These are phyloP conservation scores for Aureobasidium zeae DNA, from an alignment of 2,329 filamentous ascomycete genomes.

Conservation along the genomic window DNA sequence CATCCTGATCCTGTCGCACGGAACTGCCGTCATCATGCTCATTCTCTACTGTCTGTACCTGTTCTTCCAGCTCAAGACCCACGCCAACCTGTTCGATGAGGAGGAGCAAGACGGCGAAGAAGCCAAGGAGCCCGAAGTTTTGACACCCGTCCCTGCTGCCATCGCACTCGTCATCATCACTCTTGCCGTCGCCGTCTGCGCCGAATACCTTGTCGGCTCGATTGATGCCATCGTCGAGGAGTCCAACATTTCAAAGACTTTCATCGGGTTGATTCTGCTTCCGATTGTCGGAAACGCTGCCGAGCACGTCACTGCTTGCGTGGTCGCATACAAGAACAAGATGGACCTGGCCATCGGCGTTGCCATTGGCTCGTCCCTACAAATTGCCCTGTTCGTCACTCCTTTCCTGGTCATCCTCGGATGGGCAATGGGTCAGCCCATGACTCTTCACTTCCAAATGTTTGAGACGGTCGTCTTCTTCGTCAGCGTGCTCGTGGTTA, in stretches of 20 bases:
- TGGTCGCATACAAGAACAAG: conserved; percentile 56
- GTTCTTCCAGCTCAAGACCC: conserved; percentile 46
- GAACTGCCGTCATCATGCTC: conserved; percentile 46
- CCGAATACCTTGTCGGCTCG: conserved; percentile 46
- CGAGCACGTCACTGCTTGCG: conserved; percentile 55
- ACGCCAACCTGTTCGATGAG: conserved; percentile 39
- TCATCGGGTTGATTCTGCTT: conserved; percentile 48
- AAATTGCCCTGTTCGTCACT: conserved; percentile 51
- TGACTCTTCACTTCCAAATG: conserved; percentile 71
- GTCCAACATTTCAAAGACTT: conserved; percentile 45
- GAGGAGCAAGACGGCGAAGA: conserved; percentile 26
- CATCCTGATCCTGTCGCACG: conserved; percentile 43
- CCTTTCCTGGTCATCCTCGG: conserved; percentile 49
- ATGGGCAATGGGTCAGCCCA: conserved; percentile 44
- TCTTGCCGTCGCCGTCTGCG: conserved; percentile 42
- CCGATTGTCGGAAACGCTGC: conserved; percentile 57
- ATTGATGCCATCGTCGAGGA: conserved; percentile 46
- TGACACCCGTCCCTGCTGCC: conserved; percentile 37
- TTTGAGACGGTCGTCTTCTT: conserved; percentile 87
- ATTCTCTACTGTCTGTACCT: conserved; percentile 46
- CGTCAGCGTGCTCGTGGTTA: conserved; percentile 74
- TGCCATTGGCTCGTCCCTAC: conserved; percentile 56
- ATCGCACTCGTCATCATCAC: conserved; percentile 41
- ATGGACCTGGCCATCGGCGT: conserved; percentile 61
- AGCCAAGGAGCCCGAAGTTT: conserved; percentile 28